These are phyloP conservation scores for Penicillium olsonii DNA, from an alignment of 2,329 filamentous ascomycete species.

Conservation along the genomic window DNA sequence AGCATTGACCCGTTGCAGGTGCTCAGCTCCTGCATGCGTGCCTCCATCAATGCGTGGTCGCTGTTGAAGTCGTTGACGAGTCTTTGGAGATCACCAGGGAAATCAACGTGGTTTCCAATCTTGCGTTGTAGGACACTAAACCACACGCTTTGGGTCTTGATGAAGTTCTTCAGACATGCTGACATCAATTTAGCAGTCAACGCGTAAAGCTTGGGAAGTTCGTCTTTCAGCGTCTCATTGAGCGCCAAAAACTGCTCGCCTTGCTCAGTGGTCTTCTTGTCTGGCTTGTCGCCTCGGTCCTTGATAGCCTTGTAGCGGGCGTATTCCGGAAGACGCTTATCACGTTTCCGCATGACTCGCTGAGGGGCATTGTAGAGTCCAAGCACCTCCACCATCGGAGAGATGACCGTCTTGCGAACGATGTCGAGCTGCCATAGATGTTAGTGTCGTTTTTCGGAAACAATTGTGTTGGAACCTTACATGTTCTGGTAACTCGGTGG, in stretches of 20 bases:
- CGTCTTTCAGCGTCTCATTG: conserved; percentile 90
- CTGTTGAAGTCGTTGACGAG: conserved; percentile 76
- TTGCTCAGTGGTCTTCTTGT: conserved; percentile 79
- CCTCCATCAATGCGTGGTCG: conserved; percentile 76
- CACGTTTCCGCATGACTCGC: conserved; percentile 88
- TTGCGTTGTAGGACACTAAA: conserved; percentile 81
- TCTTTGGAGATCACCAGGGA: conserved; percentile 67
- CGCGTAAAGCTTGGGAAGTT: conserved; percentile 79
- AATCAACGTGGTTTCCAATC: conserved; percentile 70
- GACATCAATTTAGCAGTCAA: conserved; percentile 83
- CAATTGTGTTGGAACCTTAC: conserved; percentile 52
- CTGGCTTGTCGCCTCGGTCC: conserved; percentile 79
- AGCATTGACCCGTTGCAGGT: conserved; percentile 74
- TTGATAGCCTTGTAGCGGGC: conserved; percentile 77
- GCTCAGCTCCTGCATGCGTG: conserved; percentile 68
- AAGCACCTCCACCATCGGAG: conserved; percentile 77
- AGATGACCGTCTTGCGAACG: conserved; percentile 79
- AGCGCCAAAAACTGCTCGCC: conserved; percentile 88
- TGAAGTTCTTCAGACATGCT: conserved; percentile 77
- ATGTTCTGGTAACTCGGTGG: conserved; percentile 80
- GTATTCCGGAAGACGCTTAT: conserved; percentile 88
- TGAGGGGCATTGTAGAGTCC: conserved; percentile 81
- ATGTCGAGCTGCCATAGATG: conserved; percentile 52
- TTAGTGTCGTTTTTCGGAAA: conserved; percentile 6
- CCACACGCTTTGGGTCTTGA: conserved; percentile 83